Evolutionary conservation across 2,329 filamentous ascomycete genomes (phyloP).

Genomic region (Cladobotryum protrusum): DNA sequence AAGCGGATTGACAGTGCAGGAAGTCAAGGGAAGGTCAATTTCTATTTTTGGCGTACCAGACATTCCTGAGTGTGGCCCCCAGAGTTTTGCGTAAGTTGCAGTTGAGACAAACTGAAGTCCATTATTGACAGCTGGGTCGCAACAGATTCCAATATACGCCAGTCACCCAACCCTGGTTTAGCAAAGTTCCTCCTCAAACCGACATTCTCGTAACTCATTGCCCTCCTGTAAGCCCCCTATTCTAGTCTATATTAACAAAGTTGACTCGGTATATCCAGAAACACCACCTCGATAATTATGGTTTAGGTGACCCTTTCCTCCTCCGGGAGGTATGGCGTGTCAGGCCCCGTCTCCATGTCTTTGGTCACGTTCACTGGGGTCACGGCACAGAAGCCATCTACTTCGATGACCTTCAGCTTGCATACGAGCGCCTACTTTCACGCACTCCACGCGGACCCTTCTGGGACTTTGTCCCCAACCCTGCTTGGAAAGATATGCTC

Average conservation of each 20-base stretch:
- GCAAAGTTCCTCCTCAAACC: slow-evolving; percentile 62
- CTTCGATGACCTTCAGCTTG: slow-evolving; percentile 67
- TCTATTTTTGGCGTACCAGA: slow-evolving; percentile 73
- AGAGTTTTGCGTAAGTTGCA: slow-evolving; percentile 51
- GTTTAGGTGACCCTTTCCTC: slow-evolving; percentile 64
- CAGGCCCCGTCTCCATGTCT: slow-evolving; percentile 70
- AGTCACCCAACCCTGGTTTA: slow-evolving; percentile 62
- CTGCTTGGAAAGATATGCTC: slow-evolving; percentile 41
- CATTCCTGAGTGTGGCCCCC: slow-evolving; percentile 68
- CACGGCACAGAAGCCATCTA: slow-evolving; percentile 63
- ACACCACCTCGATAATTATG: slow-evolving; percentile 61
- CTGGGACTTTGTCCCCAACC: slow-evolving; percentile 41
- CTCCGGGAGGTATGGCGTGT: slow-evolving; percentile 68
- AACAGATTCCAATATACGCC: slow-evolving; percentile 65
- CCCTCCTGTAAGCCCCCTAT: slow-evolving; percentile 51
- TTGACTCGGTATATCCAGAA: slow-evolving; percentile 34
- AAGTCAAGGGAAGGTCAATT: slow-evolving; percentile 51
- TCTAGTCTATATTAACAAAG: not conserved
- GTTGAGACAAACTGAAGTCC: not conserved
- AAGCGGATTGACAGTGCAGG: slow-evolving; percentile 57
- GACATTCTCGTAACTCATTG: slow-evolving; percentile 79
- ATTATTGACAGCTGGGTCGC: not conserved
- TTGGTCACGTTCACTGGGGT: slow-evolving; percentile 77
- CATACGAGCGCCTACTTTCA: slow-evolving; percentile 61
- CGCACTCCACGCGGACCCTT: slow-evolving; percentile 36